Evolutionary conservation across 345 rosid genomes (phyloP).

Genomic region (Hypericum androsaemum): DNA sequence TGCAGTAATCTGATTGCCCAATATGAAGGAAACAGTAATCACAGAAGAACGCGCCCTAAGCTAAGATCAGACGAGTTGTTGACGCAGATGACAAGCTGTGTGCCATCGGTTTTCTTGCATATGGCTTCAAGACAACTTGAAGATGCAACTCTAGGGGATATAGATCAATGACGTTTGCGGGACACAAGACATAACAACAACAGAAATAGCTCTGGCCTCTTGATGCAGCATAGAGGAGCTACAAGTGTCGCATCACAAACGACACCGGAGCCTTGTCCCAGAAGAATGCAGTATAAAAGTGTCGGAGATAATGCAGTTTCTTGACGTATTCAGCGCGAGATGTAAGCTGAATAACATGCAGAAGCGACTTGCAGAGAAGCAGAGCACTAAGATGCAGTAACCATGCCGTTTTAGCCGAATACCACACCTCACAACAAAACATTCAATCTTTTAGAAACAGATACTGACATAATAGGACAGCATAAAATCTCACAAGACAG

Average conservation of each 20-base stretch:
- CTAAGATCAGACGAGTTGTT: no score
- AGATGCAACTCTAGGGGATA: no score
- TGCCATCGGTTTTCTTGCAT: no score
- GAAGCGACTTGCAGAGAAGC: slow-evolving; percentile 36
- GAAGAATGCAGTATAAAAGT: slow-evolving; percentile 17
- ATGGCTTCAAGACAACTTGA: no score
- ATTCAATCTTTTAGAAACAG: slow-evolving; percentile 37
- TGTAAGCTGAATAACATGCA: slow-evolving; percentile 29
- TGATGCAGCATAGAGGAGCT: slow-evolving; percentile 16
- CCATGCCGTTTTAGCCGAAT: slow-evolving; percentile 38
- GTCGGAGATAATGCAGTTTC: slow-evolving; percentile 17
- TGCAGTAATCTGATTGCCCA: no score
- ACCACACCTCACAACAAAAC: slow-evolving; percentile 63
- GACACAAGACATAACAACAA: slow-evolving; percentile 3
- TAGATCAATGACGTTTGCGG: no score
- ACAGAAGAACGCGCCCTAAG: no score
- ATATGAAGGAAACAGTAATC: no score
- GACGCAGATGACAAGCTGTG: no score
- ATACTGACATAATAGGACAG: slow-evolving; percentile 16
- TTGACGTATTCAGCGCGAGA: slow-evolving; percentile 19
- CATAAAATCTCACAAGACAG: slow-evolving; percentile 18
- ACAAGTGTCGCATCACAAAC: slow-evolving; percentile 2
- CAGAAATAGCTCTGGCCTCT: slow-evolving; percentile 19
- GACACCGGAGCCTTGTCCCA: slow-evolving; percentile 24
- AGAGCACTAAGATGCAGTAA: slow-evolving; percentile 39